A percentile compares a stretch with the other conserved stretches of the same genome.
These are phyloP conservation scores for Cicer cuneatum DNA, from an alignment of 306 rosid species.

Conservation along the genomic window DNA sequence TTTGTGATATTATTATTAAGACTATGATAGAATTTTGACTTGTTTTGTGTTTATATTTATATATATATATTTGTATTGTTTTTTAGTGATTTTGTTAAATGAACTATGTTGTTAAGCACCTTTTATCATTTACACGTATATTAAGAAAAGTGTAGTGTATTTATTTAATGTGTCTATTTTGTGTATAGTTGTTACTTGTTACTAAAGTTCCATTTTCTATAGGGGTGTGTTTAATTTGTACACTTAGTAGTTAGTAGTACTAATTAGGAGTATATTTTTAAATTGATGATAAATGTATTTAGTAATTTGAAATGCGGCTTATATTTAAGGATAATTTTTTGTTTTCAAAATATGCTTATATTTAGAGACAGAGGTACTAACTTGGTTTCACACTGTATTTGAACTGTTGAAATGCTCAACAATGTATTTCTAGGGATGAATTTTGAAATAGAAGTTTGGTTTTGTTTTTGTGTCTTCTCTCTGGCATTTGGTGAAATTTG, in stretches of 20 bases:
- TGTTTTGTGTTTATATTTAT: conserved; percentile 23
- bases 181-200: no score
- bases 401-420: background rate
- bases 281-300: no score
- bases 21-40: conserved; percentile 9
- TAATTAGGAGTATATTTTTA: no score
- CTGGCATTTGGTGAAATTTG: background rate
- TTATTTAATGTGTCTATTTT: no score
- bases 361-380: background rate
- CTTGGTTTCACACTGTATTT: background rate
- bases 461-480: background rate
- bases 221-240: no score
- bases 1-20: background rate
- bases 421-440: conserved; percentile 7
- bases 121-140: no score
- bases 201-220: no score
- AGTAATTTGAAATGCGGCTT: no score
- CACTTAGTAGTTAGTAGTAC: no score
- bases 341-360: no score
- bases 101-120: background rate
- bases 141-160: no score
- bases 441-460: background rate
- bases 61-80: conserved; percentile 13
- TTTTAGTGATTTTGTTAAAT: conserved; percentile 17
- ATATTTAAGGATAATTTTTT: no score